These are phyloP conservation scores for Melocanna baccifera DNA, from an alignment of 176 grass and related monocot genomes.

Conservation along the genomic window DNA sequence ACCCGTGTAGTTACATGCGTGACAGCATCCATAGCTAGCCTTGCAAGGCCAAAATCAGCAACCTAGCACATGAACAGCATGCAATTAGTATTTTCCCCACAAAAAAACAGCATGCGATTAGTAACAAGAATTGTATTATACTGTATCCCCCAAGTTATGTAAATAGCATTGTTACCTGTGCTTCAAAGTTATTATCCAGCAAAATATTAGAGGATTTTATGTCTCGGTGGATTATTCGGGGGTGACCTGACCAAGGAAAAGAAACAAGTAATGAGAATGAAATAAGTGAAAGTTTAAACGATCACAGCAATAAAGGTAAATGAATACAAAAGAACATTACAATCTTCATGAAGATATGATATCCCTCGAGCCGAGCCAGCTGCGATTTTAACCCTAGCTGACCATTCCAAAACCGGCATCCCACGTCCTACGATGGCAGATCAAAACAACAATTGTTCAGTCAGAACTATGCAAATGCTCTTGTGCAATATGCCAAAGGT, in stretches of 20 bases:
- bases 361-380: slow-evolving; percentile 84
- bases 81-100: neutral
- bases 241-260: slow-evolving; percentile 61
- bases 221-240: slow-evolving; percentile 93
- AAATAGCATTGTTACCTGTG: slow-evolving; percentile 50
- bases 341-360: slow-evolving; percentile 98
- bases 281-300: neutral
- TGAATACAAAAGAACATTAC: slow-evolving; percentile 48
- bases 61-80: slow-evolving; percentile 43
- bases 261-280: slow-evolving; percentile 6
- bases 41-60: slow-evolving; percentile 95
- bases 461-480: neutral
- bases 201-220: slow-evolving; percentile 99
- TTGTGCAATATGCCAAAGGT: neutral
- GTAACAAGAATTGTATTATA: neutral
- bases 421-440: slow-evolving; percentile 43
- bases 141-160: neutral
- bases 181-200: slow-evolving; percentile 84
- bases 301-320: neutral
- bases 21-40: slow-evolving; percentile 76
- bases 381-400: slow-evolving; percentile 83
- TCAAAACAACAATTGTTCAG: neutral
- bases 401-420: slow-evolving; percentile 70
- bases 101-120: neutral
- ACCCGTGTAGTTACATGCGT: slow-evolving; percentile 96